These are phyloP conservation scores for Emergomyces pasteurianus DNA, from an alignment of 2,329 filamentous ascomycete species.

Conservation along the genomic window DNA sequence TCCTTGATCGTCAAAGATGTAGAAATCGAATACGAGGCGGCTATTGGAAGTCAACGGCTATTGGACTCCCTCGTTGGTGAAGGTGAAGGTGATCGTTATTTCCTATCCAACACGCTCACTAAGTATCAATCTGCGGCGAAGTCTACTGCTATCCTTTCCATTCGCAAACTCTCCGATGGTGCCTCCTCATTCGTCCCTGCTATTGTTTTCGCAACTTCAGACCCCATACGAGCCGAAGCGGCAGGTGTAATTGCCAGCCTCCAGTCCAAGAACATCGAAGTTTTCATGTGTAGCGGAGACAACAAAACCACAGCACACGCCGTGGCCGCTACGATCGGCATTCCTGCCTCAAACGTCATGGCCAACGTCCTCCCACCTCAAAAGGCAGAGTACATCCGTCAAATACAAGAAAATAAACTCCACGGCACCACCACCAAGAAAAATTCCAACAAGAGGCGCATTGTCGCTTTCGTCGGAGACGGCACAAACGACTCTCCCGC, in stretches of 20 bases:
- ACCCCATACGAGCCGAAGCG: constrained; percentile 68
- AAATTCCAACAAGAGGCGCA: constrained; percentile 28
- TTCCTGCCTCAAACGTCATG: constrained; percentile 61
- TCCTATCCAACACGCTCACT: constrained; percentile 23
- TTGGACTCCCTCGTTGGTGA: constrained; percentile 20
- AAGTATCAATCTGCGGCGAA: constrained; percentile 31
- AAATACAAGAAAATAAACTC: constrained; percentile 26
- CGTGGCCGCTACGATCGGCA: constrained; percentile 64
- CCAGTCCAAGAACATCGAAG: constrained; percentile 52
- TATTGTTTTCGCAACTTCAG: constrained; percentile 63
- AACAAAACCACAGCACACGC: constrained; percentile 74
- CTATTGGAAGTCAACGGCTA: constrained; percentile 48
- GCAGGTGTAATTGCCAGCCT: constrained; percentile 52
- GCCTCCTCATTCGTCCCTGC: constrained; percentile 35
- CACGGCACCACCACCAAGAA: constrained; percentile 14
- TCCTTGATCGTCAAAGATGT: constrained; percentile 17
- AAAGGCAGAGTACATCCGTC: constrained; percentile 53
- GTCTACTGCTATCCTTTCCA: constrained; percentile 34
- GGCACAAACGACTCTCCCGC: constrained; percentile 80
- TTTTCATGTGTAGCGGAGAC: constrained; percentile 91
- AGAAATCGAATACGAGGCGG: constrained; percentile 31
- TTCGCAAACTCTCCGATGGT: constrained; percentile 18
- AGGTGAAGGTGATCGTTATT: constrained; percentile 22
- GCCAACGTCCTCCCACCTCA: constrained; percentile 76
- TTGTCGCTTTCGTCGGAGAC: constrained; percentile 76